A percentile compares a stretch with the other conserved stretches of the same genome.
phyloP scores from a whole-genome alignment of 805 yeast species.

The Saccharomycopsis selenospora region DNA sequence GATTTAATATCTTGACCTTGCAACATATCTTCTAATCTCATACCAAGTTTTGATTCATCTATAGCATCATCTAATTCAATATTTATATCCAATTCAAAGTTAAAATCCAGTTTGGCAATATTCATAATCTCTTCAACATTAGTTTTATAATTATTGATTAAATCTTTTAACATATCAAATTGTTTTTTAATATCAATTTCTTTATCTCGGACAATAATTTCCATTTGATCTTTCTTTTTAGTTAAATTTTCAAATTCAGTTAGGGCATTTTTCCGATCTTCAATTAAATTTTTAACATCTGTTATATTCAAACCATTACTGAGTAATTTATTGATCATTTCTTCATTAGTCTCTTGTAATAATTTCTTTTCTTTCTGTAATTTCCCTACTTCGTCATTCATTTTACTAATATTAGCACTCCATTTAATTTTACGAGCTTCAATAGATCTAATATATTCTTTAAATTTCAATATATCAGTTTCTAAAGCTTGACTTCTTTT shows the following conservation, averaged over 20 bases:
- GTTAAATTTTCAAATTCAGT: conserved; percentile 1
- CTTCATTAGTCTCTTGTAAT: conserved; percentile 36
- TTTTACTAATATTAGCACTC: conserved; percentile 50
- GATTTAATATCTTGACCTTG: conserved; percentile 33
- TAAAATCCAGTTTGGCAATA: conserved; percentile 20
- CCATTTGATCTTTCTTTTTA: conserved; percentile 37
- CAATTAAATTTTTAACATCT: conserved; percentile 17
- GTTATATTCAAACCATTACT: conserved; percentile 41
- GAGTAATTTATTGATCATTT: conserved; percentile 38
- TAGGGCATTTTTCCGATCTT: conserved; percentile 13
- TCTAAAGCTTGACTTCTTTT: conserved; percentile 58
- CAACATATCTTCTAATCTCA: conserved; percentile 36
- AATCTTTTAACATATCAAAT: conserved; percentile 28
- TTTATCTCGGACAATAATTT: conserved; percentile 36
- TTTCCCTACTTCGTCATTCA: conserved; percentile 44
- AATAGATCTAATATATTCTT: conserved; percentile 64
- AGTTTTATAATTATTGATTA: conserved; percentile 10
- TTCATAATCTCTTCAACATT: conserved; percentile 2
- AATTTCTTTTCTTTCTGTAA: conserved; percentile 37
- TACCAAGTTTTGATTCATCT: conserved; percentile 37
- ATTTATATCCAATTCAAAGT: conserved; percentile 31
- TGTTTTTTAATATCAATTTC: conserved; percentile 43
- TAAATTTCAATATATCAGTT: conserved; percentile 62
- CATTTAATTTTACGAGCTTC: conserved; percentile 58
- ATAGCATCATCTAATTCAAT: conserved; percentile 35